phyloP scores from a whole-genome alignment of 495 filamentous ascomycete genomes.

The Neurospora sublineolata region DNA sequence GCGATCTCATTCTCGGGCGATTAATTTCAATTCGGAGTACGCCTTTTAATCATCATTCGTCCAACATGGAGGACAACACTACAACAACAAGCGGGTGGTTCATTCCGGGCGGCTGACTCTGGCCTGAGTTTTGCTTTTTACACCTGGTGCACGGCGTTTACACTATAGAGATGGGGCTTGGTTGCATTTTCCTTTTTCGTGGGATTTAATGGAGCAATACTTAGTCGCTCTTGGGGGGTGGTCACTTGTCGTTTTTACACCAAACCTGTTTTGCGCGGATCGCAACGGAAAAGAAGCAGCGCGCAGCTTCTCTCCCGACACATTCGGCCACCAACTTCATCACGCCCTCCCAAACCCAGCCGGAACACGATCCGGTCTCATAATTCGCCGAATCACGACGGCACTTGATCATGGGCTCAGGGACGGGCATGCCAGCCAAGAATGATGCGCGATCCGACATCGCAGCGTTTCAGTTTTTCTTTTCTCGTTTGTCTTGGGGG shows the following conservation, averaged over 20 bases:
- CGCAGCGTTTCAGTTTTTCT: slow-evolving; percentile 5
- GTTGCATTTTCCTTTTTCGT: slow-evolving; percentile 14
- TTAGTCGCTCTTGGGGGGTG: slow-evolving; percentile 2
- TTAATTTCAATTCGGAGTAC: slow-evolving; percentile 26
- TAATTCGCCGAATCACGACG: not conserved
- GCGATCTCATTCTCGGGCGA: not conserved
- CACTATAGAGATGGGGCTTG: slow-evolving; percentile 16
- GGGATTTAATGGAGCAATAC: slow-evolving; percentile 13
- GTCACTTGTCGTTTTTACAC: slow-evolving; percentile 6
- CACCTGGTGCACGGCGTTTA: slow-evolving; percentile 24
- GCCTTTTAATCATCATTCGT: slow-evolving; percentile 32
- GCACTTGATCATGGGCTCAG: not conserved
- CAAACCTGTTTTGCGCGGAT: slow-evolving; percentile 4
- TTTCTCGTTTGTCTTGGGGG: slow-evolving; percentile 16
- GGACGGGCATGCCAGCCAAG: slow-evolving; percentile 3
- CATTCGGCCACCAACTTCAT: not conserved
- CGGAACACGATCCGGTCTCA: not conserved
- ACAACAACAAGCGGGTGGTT: slow-evolving; percentile 8
- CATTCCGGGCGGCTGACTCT: slow-evolving; percentile 12
- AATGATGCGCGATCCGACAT: not conserved
- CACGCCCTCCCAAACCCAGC: slow-evolving; percentile 5
- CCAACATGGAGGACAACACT: slow-evolving; percentile 11
- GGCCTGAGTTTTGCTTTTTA: slow-evolving; percentile 8
- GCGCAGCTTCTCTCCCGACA: slow-evolving; percentile 5
- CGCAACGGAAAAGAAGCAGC: slow-evolving; percentile 11